phyloP scores from a whole-genome alignment of 2,329 filamentous ascomycete species.

The Scorias spongiosa region DNA sequence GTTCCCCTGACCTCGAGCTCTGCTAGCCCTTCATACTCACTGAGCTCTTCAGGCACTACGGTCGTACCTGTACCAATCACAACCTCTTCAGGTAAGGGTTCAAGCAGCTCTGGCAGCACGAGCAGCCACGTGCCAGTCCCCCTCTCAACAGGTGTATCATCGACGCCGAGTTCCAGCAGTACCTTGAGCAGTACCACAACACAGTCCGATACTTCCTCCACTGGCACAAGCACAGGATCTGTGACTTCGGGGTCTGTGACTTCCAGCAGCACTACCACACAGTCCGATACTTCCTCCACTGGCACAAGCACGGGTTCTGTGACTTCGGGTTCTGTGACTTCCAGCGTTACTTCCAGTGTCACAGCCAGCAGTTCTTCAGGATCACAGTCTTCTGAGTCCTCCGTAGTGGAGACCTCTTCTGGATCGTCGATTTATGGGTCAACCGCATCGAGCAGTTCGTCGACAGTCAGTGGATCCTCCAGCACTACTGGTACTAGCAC shows the following conservation, averaged over 20 bases:
- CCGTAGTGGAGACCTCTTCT: neutral
- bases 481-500: neutral
- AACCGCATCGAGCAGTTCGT: neutral
- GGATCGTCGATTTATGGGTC: neutral
- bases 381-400: constrained; percentile 1
- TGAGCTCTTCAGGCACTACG: constrained; percentile 4
- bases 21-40: constrained; percentile 2
- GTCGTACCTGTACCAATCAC: constrained; percentile 4
- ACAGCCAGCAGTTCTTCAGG: constrained; percentile 2
- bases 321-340: too few species aligned
- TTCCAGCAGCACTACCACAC: too few species aligned
- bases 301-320: too few species aligned
- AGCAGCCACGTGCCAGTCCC: constrained; percentile 5
- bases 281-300: too few species aligned
- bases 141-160: constrained; percentile 6
- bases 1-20: constrained; percentile 9
- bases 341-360: neutral
- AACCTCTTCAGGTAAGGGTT: constrained; percentile 1
- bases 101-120: constrained; percentile 2
- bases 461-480: neutral
- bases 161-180: constrained; percentile 3
- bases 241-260: too few species aligned
- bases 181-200: too few species aligned
- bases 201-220: too few species aligned
- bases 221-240: too few species aligned